Conservation (phyloP, 2,329 filamentous ascomycete species). For the Coleophoma eucalyptorum region DNA sequence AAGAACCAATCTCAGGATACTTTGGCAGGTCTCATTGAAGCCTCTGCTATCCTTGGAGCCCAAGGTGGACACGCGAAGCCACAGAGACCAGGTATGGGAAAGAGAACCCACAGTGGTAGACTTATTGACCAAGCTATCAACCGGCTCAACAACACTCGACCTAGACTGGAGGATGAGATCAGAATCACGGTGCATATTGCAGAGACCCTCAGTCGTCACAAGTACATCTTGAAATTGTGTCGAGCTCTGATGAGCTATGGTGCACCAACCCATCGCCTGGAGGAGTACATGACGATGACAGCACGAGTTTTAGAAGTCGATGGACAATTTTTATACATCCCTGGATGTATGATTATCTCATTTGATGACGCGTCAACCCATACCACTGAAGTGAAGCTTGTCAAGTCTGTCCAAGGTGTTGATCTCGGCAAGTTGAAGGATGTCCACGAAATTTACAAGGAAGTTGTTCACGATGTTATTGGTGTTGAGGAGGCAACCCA, state of each 20-base stretch:
- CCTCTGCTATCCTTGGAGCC: conserved; percentile 47
- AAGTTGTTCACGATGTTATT: conserved; percentile 75
- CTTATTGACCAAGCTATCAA: conserved; percentile 18
- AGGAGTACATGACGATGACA: conserved; percentile 90
- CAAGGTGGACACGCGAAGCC: conserved; percentile 39
- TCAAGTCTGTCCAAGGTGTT: conserved; percentile 64
- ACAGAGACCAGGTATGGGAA: conserved; percentile 22
- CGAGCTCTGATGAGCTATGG: conserved; percentile 85
- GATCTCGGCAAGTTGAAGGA: conserved; percentile 72
- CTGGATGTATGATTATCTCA: conserved; percentile 90
- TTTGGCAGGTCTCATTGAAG: conserved; percentile 48
- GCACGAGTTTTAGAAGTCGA: conserved; percentile 86
- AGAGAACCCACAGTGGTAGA: conserved; percentile 18
- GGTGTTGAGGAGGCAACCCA: conserved; percentile 66
- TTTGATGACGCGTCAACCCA: conserved; percentile 75
- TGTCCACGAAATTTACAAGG: conserved; percentile 74
- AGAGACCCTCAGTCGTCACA: conserved; percentile 71
- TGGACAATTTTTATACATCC: conserved; percentile 84
- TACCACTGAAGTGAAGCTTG: conserved; percentile 76
- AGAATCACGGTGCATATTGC: conserved; percentile 57
- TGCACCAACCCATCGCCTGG: conserved; percentile 84
- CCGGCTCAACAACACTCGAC: conserved; percentile 13
- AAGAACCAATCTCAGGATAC: conserved; percentile 39
- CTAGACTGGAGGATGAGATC: conserved; percentile 29
- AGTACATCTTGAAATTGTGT: conserved; percentile 81